These are phyloP conservation scores for Xylariaceae sp. DNA, from an alignment of 2,329 filamentous ascomycete species.

Conservation along the genomic window DNA sequence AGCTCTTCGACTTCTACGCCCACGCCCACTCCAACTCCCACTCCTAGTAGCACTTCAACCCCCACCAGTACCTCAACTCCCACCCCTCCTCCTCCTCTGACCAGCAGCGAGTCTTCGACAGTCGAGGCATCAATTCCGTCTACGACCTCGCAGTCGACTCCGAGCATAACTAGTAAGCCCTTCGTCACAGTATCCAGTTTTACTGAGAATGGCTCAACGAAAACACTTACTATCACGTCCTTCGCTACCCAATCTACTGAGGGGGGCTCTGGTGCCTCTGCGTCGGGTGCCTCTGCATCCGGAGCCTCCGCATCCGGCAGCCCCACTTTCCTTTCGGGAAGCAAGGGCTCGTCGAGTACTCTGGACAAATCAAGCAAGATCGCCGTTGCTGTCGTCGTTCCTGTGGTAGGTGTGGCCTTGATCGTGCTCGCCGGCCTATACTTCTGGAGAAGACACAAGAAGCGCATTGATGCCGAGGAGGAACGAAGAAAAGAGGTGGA, in stretches of 20 bases:
- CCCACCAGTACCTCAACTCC: constrained; percentile 14
- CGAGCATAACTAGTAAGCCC: neutral
- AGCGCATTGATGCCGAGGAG: constrained; percentile 78
- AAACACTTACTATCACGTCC: constrained; percentile 26
- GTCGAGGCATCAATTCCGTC: constrained; percentile 10
- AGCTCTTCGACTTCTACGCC: constrained; percentile 11
- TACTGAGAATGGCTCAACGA: constrained; percentile 21
- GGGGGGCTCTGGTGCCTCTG: constrained; percentile 5
- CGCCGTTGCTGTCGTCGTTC: constrained; percentile 88
- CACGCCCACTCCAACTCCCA: constrained; percentile 15
- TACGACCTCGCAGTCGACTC: constrained; percentile 6
- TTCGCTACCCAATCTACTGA: constrained; percentile 17
- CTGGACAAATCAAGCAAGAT: constrained; percentile 65
- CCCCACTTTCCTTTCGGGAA: constrained; percentile 19
- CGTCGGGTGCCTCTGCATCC: constrained; percentile 1
- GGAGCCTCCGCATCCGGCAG: constrained; percentile 18
- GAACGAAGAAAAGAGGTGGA: constrained; percentile 92
- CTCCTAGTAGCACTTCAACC: constrained; percentile 15
- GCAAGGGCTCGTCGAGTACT: constrained; percentile 34
- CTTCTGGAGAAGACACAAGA: constrained; percentile 85
- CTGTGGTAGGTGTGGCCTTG: constrained; percentile 80
- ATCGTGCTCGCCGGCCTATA: constrained; percentile 72
- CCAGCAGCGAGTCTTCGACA: constrained; percentile 16
- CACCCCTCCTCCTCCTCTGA: constrained; percentile 12
- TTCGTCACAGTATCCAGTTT: neutral